A percentile compares a stretch with the other conserved stretches of the same genome.
Evolutionary conservation across 495 filamentous ascomycete species (phyloP).

Genomic region (Parachaetomium inaequale): DNA sequence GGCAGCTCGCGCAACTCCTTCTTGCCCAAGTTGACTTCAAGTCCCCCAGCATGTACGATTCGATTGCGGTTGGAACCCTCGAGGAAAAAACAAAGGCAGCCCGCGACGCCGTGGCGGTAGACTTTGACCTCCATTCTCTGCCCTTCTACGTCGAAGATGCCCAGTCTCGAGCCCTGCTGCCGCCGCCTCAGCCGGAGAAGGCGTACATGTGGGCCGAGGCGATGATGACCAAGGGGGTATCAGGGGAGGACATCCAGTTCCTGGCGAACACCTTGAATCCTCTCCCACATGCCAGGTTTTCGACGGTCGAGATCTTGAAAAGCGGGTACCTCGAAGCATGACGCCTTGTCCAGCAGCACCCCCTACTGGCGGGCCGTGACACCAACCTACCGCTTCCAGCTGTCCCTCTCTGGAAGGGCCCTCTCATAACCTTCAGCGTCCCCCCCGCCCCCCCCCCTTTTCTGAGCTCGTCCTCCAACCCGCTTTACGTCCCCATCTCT

Average conservation of each 20-base stretch:
- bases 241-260: background rate
- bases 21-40: background rate
- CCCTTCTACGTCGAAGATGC: background rate
- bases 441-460: too few species aligned
- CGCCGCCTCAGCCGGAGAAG: background rate
- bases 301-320: background rate
- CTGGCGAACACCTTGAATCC: background rate
- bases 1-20: background rate
- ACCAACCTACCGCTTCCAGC: too few species aligned
- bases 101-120: background rate
- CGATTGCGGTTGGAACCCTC: background rate
- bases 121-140: slow-evolving; percentile 3
- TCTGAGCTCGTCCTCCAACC: too few species aligned
- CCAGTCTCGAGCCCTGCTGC: background rate
- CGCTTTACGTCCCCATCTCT: too few species aligned
- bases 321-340: background rate
- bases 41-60: background rate
- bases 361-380: too few species aligned
- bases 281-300: background rate
- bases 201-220: slow-evolving; percentile 1
- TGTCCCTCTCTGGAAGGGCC: too few species aligned
- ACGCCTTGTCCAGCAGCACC: too few species aligned
- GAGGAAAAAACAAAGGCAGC: background rate
- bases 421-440: too few species aligned
- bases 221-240: background rate